phyloP scores from a whole-genome alignment of 352 stramenopile species.

The Phytopythium helicoides region DNA sequence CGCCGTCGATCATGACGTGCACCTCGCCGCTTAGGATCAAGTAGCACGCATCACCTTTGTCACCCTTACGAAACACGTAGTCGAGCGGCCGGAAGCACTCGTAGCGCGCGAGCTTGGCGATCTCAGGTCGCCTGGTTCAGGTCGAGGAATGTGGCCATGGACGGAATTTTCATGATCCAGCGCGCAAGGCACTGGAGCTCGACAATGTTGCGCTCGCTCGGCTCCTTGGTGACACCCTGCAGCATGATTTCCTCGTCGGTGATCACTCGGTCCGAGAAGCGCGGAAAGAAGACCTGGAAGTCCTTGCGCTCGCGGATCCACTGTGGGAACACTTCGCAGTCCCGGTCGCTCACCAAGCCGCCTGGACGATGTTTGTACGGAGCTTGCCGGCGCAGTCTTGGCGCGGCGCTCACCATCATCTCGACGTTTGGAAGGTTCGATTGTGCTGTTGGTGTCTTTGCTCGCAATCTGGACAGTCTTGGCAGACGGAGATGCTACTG shows the following conservation, averaged over 20 bases:
- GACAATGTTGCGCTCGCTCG: conserved; percentile 62
- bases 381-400: not conserved
- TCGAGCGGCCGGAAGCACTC: conserved; percentile 44
- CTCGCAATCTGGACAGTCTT: too few relatives aligned
- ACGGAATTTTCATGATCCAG: conserved; percentile 78
- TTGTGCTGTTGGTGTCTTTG: not conserved
- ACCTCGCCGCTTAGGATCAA: conserved; percentile 61
- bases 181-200: conserved; percentile 69
- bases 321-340: conserved; percentile 42
- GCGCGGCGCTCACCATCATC: not conserved
- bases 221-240: conserved; percentile 60
- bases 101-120: conserved; percentile 63
- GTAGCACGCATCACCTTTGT: conserved; percentile 66
- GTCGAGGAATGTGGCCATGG: conserved; percentile 63
- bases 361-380: not conserved
- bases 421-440: not conserved
- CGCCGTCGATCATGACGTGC: conserved; percentile 58
- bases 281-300: conserved; percentile 72
- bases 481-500: not conserved
- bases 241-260: conserved; percentile 67
- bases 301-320: conserved; percentile 80
- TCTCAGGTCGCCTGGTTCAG: conserved; percentile 65
- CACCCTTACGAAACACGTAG: conserved; percentile 62
- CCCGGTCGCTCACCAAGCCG: conserved; percentile 6
- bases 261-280: conserved; percentile 56